These are phyloP conservation scores for Ehretia macrophylla DNA, from an alignment of 257 asterid species.

Conservation along the genomic window DNA sequence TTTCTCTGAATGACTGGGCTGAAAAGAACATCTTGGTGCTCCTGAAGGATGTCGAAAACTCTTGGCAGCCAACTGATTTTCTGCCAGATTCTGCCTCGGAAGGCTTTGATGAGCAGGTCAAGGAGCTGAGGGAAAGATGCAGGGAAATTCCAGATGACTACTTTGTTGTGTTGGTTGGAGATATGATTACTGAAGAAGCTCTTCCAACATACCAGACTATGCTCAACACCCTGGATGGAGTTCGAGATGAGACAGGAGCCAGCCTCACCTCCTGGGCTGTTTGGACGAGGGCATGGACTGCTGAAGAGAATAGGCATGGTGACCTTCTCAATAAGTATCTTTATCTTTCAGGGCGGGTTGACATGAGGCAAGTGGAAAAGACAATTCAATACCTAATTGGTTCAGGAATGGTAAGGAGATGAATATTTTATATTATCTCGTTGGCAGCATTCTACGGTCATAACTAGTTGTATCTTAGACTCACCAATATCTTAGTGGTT, in stretches of 20 bases:
- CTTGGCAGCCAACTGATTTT: constrained; percentile 72
- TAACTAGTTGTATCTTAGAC: not conserved
- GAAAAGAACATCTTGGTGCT: constrained; percentile 50
- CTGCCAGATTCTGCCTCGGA: constrained; percentile 69
- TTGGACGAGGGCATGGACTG: constrained; percentile 72
- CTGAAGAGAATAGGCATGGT: constrained; percentile 78
- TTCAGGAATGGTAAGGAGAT: constrained; percentile 40
- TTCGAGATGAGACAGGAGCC: constrained; percentile 76
- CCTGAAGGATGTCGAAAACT: constrained; percentile 61
- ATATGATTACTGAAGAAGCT: constrained; percentile 75
- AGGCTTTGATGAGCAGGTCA: constrained; percentile 70
- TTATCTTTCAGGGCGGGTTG: constrained; percentile 67
- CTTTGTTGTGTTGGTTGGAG: constrained; percentile 66
- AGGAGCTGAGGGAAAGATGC: constrained; percentile 65
- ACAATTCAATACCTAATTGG: constrained; percentile 66
- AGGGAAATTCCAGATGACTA: constrained; percentile 68
- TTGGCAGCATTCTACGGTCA: not conserved
- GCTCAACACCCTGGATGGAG: constrained; percentile 73
- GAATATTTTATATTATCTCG: not conserved
- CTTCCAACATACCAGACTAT: constrained; percentile 83
- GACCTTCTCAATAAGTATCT: constrained; percentile 65
- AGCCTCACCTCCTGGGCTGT: constrained; percentile 69
- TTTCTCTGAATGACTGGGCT: constrained; percentile 61
- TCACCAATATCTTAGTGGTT: too few relatives aligned
- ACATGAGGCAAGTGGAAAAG: constrained; percentile 63